Base-by-base conservation (phyloP, 352 stramenopile species). In the Globisporangium radiosum region DNA sequence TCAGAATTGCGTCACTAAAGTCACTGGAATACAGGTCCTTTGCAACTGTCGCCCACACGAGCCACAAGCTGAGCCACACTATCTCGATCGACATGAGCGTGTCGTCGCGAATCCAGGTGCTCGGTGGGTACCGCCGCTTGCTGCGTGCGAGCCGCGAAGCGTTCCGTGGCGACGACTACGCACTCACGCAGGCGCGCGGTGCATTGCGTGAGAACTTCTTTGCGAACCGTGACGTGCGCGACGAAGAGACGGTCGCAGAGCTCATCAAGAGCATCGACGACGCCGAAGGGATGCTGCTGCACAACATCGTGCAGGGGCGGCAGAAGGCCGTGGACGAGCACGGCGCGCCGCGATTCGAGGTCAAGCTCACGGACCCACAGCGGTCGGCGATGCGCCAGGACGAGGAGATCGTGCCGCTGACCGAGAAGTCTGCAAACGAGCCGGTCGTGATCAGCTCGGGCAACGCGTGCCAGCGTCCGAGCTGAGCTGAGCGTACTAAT, bases 281-380 rank as follows among this genome's bases (percentile, higher is more conserved):
- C 48, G 83, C 81, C 62, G 85, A 94, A 65, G 56, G 64, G 47
- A 93, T 94, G 83, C 66, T 94, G 57, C 77, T 90, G n/a, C 78
- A 92, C 66, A 72, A 94, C 68, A 93, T 94, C 54, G 85, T 94
- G 10, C 85, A 94, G 57, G 85, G 77, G 17, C 70, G 75, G 17
- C 71, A 79, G 63, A 89, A 87, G 58, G 44, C 52, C 33, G 68
- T 76, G 14, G 71, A 59, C 0, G 52, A 63, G 11, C 64, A 55
- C 25, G 60, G 50, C 5, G 67, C 60, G 47, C 71, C 72, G 49
- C 75, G 70, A 49, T 94, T 85, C 56, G 75, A 91, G 54, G 81
- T 94, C 56, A 75, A 79, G 56, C 74, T 94, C 59, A 92, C 83
- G 36, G 83, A 94, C 62, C 81, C 83, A 38, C 85, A 94, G 66